Evolutionary conservation across 2,329 filamentous ascomycete species (phyloP).

Genomic region (Calonectria naviculata): DNA sequence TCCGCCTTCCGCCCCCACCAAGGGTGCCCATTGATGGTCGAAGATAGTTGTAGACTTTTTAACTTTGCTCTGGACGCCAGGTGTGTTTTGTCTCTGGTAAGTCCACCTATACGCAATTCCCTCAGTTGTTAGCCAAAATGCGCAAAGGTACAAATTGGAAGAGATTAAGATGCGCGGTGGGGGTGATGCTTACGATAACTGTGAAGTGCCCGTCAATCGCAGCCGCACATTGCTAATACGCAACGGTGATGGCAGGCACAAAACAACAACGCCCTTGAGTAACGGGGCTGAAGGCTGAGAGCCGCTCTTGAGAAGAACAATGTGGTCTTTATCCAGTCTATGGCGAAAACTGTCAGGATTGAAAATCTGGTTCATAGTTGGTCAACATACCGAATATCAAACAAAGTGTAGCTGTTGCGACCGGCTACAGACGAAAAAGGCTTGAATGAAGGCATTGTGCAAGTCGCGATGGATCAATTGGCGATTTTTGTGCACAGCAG

Average conservation of each 20-base stretch:
- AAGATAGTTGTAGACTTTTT: slow-evolving; percentile 70
- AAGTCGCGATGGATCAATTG: not conserved
- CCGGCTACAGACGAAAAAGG: not conserved
- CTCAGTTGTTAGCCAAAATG: not conserved
- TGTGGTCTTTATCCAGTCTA: slow-evolving; percentile 81
- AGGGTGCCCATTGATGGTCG: slow-evolving; percentile 75
- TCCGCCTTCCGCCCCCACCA: slow-evolving; percentile 64
- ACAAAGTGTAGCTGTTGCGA: not conserved
- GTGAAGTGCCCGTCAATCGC: slow-evolving; percentile 75
- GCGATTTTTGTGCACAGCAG: not conserved
- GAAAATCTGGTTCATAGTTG: not conserved
- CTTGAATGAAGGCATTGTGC: not conserved
- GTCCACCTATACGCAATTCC: slow-evolving; percentile 52
- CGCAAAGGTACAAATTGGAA: not conserved
- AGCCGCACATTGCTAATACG: slow-evolving; percentile 79
- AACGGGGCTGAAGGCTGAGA: slow-evolving; percentile 80
- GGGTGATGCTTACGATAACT: slow-evolving; percentile 64
- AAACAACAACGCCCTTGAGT: slow-evolving; percentile 77
- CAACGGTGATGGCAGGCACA: slow-evolving; percentile 76
- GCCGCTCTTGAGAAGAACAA: slow-evolving; percentile 79
- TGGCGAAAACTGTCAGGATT: not conserved
- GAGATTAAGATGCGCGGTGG: slow-evolving; percentile 24
- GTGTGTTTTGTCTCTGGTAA: slow-evolving; percentile 21
- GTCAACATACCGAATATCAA: not conserved
- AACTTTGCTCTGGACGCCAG: slow-evolving; percentile 56